Base-by-base conservation (phyloP, 1,284 basidiomycete genomes). In the Boletellus deceptivus region DNA sequence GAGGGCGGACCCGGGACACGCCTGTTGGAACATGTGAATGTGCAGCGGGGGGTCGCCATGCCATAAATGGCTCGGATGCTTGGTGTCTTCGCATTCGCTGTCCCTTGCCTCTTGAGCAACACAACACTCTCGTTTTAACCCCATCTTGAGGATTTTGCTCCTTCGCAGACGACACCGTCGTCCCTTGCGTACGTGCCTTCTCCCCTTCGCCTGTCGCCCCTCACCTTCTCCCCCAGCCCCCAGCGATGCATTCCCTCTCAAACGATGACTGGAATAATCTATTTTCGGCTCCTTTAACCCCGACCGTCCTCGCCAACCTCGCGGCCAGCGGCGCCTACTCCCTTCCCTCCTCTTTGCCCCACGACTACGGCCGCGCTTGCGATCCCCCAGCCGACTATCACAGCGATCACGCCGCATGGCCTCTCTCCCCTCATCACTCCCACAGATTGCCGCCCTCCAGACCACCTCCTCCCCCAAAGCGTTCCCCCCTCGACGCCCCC, bases 281-380 rank as follows among this genome's bases (percentile, higher is more conserved):
- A 18, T 82, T 86, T 59, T 73, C 82, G 33, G 61, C 75, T 8
- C 82, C 84, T 1, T 70, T 85, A 50, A 75, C 82, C 53, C 81
- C 80, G 4, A 65, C 75, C 43, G 72, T 79, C 39, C 84, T 85
- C 58, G 76, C 79, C 38, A 76, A 77, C 43, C 74, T 85, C 40
- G 76, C 79, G 13, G 79, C 83, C 9, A 79, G 78, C 58, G 82
- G 83, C 61, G 72, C 81, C 37, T 67, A 85, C 43, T 65, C 68
- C 3, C 18, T 55, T 47, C 66, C 69, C 7, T 34, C 55, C n/a
- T 31, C 43, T 9, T 11, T 49, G 25, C 52, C 58, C 5, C 54
- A 48, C 38, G 59, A 61, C 55, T 49, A 57, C 43, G 6, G 43
- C 43, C 63, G 53, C 42, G 52, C 56, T 43, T 49, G 62, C 49